These are phyloP conservation scores for Verticillium tricorpus DNA, from an alignment of 2,329 filamentous ascomycete species.

Conservation along the genomic window DNA sequence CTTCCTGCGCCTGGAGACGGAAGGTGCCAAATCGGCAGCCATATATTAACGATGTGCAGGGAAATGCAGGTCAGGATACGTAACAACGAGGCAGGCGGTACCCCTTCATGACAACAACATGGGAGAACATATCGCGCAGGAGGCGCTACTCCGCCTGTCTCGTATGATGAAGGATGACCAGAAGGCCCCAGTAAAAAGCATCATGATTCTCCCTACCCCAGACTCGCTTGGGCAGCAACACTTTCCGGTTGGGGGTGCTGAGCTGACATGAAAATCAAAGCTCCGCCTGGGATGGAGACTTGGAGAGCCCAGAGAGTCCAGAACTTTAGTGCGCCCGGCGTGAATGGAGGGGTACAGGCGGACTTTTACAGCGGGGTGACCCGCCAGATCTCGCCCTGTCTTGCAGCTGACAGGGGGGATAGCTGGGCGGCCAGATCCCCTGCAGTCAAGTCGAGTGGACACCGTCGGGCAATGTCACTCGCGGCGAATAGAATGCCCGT, in stretches of 20 bases:
- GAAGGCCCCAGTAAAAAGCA: background rate
- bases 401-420: background rate
- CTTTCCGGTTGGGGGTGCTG: background rate
- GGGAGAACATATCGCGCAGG: background rate
- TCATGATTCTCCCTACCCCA: background rate
- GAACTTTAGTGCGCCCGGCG: background rate
- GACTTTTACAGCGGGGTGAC: background rate
- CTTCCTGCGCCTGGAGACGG: background rate
- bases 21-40: background rate
- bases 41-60: background rate
- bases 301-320: background rate
- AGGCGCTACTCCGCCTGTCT: background rate
- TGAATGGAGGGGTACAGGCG: background rate
- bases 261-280: background rate
- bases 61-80: background rate
- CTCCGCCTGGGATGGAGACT: background rate
- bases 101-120: background rate
- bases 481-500: background rate
- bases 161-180: background rate
- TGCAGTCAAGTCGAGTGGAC: background rate
- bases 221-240: background rate
- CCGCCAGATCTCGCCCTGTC: background rate
- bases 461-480: background rate
- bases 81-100: background rate
- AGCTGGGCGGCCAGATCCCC: background rate